A percentile compares a stretch with the other conserved stretches of the same genome.
These are phyloP conservation scores for Metschnikowia hibisci DNA, from an alignment of 805 yeast species.

Conservation along the genomic window DNA sequence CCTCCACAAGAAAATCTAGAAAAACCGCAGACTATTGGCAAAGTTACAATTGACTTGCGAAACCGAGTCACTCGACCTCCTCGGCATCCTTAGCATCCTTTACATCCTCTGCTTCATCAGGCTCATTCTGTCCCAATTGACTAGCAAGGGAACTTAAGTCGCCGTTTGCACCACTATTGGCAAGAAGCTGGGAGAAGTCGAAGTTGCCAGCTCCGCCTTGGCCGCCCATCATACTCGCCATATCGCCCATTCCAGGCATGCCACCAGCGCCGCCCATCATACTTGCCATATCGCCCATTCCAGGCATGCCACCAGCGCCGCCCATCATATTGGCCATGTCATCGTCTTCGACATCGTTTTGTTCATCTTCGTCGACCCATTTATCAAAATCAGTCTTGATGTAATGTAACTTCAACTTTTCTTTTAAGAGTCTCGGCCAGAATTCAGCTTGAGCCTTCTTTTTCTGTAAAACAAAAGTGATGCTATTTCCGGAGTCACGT, in stretches of 20 bases:
- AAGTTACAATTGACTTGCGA: background rate
- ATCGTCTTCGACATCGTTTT: slow-evolving; percentile 61
- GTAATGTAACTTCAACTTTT: slow-evolving; percentile 71
- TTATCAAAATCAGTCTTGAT: slow-evolving; percentile 93
- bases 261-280: slow-evolving; percentile 32
- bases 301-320: slow-evolving; percentile 22
- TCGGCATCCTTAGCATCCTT: slow-evolving; percentile 8
- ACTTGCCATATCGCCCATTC: slow-evolving; percentile 20
- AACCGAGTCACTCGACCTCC: slow-evolving; percentile 9
- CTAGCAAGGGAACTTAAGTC: slow-evolving; percentile 38
- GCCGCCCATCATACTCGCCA: slow-evolving; percentile 27
- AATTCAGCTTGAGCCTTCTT: slow-evolving; percentile 63
- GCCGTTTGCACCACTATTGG: slow-evolving; percentile 32
- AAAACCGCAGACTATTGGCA: background rate
- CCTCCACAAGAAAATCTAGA: background rate
- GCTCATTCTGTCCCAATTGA: slow-evolving; percentile 39
- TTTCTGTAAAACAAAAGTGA: slow-evolving; percentile 67
- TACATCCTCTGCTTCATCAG: slow-evolving; percentile 14
- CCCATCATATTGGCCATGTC: slow-evolving; percentile 27
- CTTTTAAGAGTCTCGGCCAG: slow-evolving; percentile 96
- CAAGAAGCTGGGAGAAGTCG: slow-evolving; percentile 19
- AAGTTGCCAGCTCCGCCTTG: slow-evolving; percentile 23
- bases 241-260: slow-evolving; percentile 26
- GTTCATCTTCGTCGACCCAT: slow-evolving; percentile 99
- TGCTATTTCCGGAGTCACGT: slow-evolving; percentile 52